These are phyloP conservation scores for Cryptosporidium meleagridis DNA, from an alignment of 169 alveolate genomes.

Conservation along the genomic window DNA sequence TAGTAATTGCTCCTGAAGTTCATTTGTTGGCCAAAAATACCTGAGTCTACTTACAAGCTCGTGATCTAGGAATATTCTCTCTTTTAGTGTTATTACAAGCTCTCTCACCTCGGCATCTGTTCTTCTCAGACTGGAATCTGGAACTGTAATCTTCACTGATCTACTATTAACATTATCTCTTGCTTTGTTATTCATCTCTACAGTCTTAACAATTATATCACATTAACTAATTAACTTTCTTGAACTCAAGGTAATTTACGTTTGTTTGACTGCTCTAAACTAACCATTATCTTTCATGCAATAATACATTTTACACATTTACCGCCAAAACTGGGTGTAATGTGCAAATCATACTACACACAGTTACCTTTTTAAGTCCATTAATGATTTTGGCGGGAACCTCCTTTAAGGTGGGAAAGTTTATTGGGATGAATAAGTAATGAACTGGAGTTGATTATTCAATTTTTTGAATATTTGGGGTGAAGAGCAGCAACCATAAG, in stretches of 20 bases:
- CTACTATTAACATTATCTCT: conserved; percentile 51
- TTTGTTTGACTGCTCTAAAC: neutral
- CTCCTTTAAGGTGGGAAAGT: neutral
- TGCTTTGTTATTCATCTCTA: neutral
- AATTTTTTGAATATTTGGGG: neutral
- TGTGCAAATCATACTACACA: conserved; percentile 23
- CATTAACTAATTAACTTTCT: neutral
- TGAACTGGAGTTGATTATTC: neutral
- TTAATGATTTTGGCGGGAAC: conserved; percentile 37
- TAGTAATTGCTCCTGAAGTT: conserved; percentile 59
- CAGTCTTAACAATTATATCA: neutral
- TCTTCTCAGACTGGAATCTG: conserved; percentile 61
- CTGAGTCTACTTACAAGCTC: conserved; percentile 62
- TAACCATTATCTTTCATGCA: neutral
- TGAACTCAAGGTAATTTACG: too few relatives aligned
- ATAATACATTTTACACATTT: conserved; percentile 7
- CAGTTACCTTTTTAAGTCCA: conserved; percentile 36
- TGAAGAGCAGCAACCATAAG: neutral
- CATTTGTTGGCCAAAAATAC: conserved; percentile 69
- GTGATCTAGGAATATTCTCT: conserved; percentile 62
- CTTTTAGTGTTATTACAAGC: conserved; percentile 31
- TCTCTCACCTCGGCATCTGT: conserved; percentile 66
- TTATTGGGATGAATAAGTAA: neutral
- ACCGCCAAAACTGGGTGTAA: conserved; percentile 22
- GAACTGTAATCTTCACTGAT: conserved; percentile 69